Evolutionary conservation across 2,329 filamentous ascomycete genomes (phyloP), one percentile per base, ranked within the genome.

Genomic region (Phialophora expanda): DNA sequence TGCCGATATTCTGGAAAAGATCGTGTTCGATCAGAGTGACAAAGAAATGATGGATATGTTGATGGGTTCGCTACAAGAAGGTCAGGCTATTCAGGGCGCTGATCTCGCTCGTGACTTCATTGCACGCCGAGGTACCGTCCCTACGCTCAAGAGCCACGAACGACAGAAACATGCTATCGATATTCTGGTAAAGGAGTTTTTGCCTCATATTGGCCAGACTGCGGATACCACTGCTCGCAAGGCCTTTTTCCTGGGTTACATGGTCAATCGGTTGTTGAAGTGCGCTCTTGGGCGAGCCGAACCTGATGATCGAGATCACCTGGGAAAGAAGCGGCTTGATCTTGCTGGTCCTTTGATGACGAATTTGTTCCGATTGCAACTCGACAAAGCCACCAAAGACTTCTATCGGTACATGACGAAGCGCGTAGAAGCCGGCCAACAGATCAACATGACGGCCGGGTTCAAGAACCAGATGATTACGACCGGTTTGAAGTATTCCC

Each of bases 31-130:
- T 75, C 89, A 92, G 69, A 95, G 90, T 73, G 96, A 99, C 77
- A 96, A 90, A 28, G 91, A 96, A 74, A 97, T 99, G 93, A 83
- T 99, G 65, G 95, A 99, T 82, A 95, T 97, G 87, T 81, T 99
- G 73, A 94, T 96, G 73, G 94, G 95, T 3, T 98, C 93, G 82
- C 93, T 99, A 65, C 95, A 98, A 77, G 95, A 99, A 78, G 92
- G 93, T 11, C 96, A 97, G 74, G 91, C 93, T 69, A 95, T 99
- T 66, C 96, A 99, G 76, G 94, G 98, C 75, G 89, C 92, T 68
- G 94, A 98, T 75, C 90, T 95, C 44, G 95, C 96, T 2, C 85
- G 98, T 53, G 95, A 98, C 76, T 97, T 90, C 78, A 98, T 99
- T 72, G 95, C 93, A 69, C 96, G 93, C 80, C 90, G 95, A 83